Conservation (phyloP, 1,284 basidiomycete genomes). For the Trametes hirsuta region DNA sequence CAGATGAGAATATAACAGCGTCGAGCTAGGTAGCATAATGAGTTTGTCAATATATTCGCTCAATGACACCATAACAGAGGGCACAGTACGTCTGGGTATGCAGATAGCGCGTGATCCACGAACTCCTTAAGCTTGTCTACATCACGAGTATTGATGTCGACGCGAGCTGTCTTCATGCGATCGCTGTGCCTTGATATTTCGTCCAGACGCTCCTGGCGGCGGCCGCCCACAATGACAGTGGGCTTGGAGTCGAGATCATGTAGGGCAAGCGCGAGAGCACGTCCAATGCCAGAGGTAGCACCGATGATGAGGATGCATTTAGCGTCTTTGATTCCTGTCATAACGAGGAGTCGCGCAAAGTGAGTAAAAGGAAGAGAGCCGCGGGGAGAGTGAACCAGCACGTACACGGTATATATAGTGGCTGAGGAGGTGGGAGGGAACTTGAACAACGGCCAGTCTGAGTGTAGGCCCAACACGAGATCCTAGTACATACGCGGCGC, state of each 20-base stretch:
- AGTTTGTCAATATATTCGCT: background rate
- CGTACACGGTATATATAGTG: conserved; percentile 2
- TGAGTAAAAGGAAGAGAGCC: background rate
- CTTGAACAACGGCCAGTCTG: too few relatives aligned
- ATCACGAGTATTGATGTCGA: conserved; percentile 48
- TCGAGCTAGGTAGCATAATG: conserved; percentile 48
- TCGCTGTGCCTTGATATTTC: conserved; percentile 44
- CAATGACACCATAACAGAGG: conserved; percentile 18
- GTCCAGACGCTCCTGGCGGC: conserved; percentile 54
- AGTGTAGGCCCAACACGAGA: too few relatives aligned
- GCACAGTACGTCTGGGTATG: conserved; percentile 52
- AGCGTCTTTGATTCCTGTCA: conserved; percentile 51
- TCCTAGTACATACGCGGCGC: too few relatives aligned
- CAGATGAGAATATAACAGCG: conserved; percentile 49
- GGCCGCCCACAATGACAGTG: conserved; percentile 57
- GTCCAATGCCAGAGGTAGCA: conserved; percentile 65
- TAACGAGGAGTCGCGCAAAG: conserved; percentile 22
- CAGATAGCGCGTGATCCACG: conserved; percentile 41
- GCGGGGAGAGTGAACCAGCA: background rate
- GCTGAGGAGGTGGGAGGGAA: background rate
- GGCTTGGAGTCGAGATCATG: conserved; percentile 53
- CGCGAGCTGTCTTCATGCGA: conserved; percentile 43
- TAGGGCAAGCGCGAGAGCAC: conserved; percentile 58
- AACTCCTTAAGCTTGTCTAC: conserved; percentile 42
- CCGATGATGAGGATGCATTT: conserved; percentile 65